Evolutionary conservation across 2,329 filamentous ascomycete species (phyloP).

Genomic region (Aspergillus vadensis): DNA sequence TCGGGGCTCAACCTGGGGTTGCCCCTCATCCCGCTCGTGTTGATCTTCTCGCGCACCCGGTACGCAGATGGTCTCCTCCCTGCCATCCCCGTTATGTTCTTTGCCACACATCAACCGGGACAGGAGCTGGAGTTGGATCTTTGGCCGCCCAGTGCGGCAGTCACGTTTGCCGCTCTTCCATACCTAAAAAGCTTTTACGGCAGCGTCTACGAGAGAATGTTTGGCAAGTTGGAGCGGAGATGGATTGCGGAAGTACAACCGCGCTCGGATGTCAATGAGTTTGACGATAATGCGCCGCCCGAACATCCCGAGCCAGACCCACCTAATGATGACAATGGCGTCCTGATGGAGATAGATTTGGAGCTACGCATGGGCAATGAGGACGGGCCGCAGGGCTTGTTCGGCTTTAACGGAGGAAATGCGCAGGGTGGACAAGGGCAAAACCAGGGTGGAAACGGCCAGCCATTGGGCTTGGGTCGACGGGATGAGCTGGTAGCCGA

Average conservation of each 20-base stretch:
- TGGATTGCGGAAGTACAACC: conserved; percentile 67
- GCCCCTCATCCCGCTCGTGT: conserved; percentile 66
- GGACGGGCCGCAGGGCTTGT: conserved; percentile 35
- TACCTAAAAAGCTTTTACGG: conserved; percentile 67
- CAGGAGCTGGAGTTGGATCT: conserved; percentile 55
- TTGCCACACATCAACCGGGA: conserved; percentile 50
- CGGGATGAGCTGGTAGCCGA: conserved; percentile 55
- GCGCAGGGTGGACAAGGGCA: conserved; percentile 28
- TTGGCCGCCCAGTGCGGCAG: conserved; percentile 67
- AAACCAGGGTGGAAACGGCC: conserved; percentile 26
- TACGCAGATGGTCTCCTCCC: conserved; percentile 66
- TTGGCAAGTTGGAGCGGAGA: conserved; percentile 58
- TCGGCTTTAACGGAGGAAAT: conserved; percentile 29
- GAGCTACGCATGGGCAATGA: conserved; percentile 53
- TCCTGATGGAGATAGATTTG: conserved; percentile 53
- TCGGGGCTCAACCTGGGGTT: conserved; percentile 62
- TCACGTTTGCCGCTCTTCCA: conserved; percentile 67
- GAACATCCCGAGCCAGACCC: conserved; percentile 35
- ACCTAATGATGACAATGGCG: conserved; percentile 39
- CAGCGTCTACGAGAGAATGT: conserved; percentile 61
- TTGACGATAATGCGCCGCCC: conserved; percentile 38
- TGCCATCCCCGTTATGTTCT: conserved; percentile 61
- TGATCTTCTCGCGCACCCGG: conserved; percentile 68
- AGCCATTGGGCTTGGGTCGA: conserved; percentile 36
- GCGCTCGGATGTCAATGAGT: conserved; percentile 45